These are phyloP conservation scores for Symbiotaphrina buchneri DNA, from an alignment of 495 filamentous ascomycete genomes.

Conservation along the genomic window DNA sequence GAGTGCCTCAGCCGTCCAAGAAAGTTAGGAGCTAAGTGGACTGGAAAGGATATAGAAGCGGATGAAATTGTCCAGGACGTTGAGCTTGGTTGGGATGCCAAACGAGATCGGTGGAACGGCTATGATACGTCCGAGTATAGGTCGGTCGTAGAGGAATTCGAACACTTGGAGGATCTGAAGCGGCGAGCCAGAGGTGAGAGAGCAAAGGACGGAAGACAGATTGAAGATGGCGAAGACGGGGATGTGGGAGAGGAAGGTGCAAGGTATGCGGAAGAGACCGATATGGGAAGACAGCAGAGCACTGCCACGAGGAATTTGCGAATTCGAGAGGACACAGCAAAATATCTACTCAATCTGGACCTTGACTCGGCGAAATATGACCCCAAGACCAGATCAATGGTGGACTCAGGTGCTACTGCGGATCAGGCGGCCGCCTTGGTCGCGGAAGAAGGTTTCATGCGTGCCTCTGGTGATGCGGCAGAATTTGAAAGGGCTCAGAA, in stretches of 20 bases:
- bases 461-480: conserved; percentile 76
- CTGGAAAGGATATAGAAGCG: conserved; percentile 77
- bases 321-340: conserved; percentile 93
- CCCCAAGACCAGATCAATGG: conserved; percentile 87
- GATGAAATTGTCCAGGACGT: conserved; percentile 79
- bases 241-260: conserved; percentile 32
- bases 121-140: conserved; percentile 79
- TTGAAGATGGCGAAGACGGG: conserved; percentile 14
- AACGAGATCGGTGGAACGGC: conserved; percentile 91
- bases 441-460: conserved; percentile 84
- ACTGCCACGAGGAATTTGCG: conserved; percentile 80
- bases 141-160: conserved; percentile 67
- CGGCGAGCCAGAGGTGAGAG: conserved; percentile 18
- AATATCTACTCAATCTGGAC: conserved; percentile 87
- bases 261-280: conserved; percentile 89
- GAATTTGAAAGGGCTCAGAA: conserved; percentile 79
- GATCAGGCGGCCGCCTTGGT: conserved; percentile 75
- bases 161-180: conserved; percentile 67
- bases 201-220: conserved; percentile 10
- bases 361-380: conserved; percentile 96
- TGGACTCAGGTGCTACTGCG: conserved; percentile 61
- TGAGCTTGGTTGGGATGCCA: conserved; percentile 88
- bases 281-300: conserved; percentile 79
- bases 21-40: conserved; percentile 81
- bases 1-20: conserved; percentile 80